Evolutionary conservation across 176 grass and related monocot genomes (phyloP).

Genomic region (Lolium perenne): DNA sequence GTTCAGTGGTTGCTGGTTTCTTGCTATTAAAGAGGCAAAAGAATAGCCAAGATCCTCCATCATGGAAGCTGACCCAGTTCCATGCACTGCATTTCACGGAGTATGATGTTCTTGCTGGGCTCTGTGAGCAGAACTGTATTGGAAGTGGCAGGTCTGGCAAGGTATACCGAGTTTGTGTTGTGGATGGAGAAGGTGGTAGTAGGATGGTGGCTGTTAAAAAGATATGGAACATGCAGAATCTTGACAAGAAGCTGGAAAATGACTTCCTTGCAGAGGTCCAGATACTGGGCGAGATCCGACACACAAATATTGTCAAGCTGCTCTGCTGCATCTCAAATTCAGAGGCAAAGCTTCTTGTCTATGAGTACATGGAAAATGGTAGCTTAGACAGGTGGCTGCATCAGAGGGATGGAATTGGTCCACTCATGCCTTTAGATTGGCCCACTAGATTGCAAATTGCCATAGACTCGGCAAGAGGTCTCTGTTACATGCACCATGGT

Average conservation of each 20-base stretch:
- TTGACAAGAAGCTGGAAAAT: slow-evolving; percentile 49
- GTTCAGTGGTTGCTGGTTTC: slow-evolving; percentile 24
- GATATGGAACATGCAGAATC: slow-evolving; percentile 54
- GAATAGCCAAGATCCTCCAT: slow-evolving; percentile 4
- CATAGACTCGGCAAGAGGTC: slow-evolving; percentile 56
- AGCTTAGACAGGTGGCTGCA: slow-evolving; percentile 68
- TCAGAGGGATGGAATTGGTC: slow-evolving; percentile 26
- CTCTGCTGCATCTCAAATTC: slow-evolving; percentile 57
- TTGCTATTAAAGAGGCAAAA: slow-evolving; percentile 33
- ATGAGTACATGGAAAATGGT: slow-evolving; percentile 73
- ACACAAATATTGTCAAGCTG: slow-evolving; percentile 70
- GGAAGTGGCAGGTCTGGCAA: slow-evolving; percentile 68
- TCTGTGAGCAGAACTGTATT: slow-evolving; percentile 60
- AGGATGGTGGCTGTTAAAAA: slow-evolving; percentile 67
- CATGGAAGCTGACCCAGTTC: slow-evolving; percentile 66
- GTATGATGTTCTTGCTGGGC: slow-evolving; percentile 35
- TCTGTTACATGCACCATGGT: slow-evolving; percentile 79
- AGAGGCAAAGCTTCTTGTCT: slow-evolving; percentile 65
- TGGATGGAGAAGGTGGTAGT: background rate
- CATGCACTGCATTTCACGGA: slow-evolving; percentile 49
- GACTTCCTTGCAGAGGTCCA: slow-evolving; percentile 64
- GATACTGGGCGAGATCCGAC: slow-evolving; percentile 61
- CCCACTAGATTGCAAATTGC: slow-evolving; percentile 60
- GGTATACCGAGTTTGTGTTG: slow-evolving; percentile 53
- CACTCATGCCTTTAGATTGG: slow-evolving; percentile 49